Conservation (phyloP, 768 basidiomycete species). For the Xerocomus potaroensis region DNA sequence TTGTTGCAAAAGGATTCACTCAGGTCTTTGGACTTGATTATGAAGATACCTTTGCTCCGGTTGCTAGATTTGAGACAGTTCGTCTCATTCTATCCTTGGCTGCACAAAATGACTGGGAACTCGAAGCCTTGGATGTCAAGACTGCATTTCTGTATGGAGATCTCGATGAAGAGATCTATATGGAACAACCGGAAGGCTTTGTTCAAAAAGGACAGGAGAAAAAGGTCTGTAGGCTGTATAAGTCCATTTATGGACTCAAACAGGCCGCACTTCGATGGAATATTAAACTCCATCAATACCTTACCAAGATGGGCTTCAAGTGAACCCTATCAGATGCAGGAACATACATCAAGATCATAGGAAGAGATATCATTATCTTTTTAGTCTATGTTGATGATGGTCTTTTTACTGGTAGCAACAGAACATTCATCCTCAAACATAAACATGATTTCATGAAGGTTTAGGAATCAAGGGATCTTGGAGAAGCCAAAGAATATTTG, state of each 20-base stretch:
- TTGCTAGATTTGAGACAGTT: not conserved
- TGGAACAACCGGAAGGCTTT: not conserved
- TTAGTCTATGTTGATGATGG: not conserved
- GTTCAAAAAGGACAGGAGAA: not conserved
- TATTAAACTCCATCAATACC: not conserved
- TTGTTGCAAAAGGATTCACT: conserved; percentile 35
- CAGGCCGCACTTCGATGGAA: not conserved
- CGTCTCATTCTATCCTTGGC: not conserved
- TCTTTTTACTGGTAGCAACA: not conserved
- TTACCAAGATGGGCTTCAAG: not conserved
- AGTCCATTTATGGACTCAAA: not conserved
- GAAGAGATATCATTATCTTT: not conserved
- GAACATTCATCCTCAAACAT: not conserved
- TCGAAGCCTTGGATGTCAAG: conserved; percentile 41
- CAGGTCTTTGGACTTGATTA: conserved; percentile 33
- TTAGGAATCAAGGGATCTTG: not conserved
- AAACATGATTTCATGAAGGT: not conserved
- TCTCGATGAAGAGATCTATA: not conserved
- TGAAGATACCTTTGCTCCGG: conserved; percentile 15
- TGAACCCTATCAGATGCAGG: not conserved
- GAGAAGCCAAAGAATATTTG: not conserved
- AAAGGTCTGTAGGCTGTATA: not conserved
- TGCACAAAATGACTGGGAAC: conserved; percentile 25
- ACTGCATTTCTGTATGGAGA: conserved; percentile 36
- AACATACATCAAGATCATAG: not conserved